phyloP scores from a whole-genome alignment of 495 filamentous ascomycete species.

The Aspergillus diversus region DNA sequence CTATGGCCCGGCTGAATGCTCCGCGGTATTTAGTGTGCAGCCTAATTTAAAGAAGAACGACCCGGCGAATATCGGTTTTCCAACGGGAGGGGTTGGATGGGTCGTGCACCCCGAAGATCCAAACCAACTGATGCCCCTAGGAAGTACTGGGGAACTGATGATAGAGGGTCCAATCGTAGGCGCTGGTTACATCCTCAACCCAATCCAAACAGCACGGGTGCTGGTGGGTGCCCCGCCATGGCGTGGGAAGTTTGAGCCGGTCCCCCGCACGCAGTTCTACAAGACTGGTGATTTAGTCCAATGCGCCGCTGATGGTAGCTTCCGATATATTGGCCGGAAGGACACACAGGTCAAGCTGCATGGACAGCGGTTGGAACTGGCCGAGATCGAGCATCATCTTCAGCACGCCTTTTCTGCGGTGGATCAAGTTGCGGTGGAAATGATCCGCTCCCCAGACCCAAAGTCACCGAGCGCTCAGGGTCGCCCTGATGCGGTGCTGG shows the following conservation, averaged over 20 bases:
- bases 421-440: slow-evolving; percentile 33
- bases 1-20: slow-evolving; percentile 26
- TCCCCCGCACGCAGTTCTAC: slow-evolving; percentile 38
- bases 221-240: slow-evolving; percentile 44
- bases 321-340: slow-evolving; percentile 53
- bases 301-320: slow-evolving; percentile 44
- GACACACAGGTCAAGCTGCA: slow-evolving; percentile 60
- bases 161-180: slow-evolving; percentile 62
- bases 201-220: slow-evolving; percentile 39
- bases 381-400: slow-evolving; percentile 44
- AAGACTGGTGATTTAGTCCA: slow-evolving; percentile 52
- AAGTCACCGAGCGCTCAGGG: slow-evolving; percentile 18
- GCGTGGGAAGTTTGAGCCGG: slow-evolving; percentile 20
- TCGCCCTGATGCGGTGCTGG: background rate
- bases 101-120: slow-evolving; percentile 57
- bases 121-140: slow-evolving; percentile 55
- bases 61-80: slow-evolving; percentile 26
- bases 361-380: slow-evolving; percentile 57
- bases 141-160: slow-evolving; percentile 60
- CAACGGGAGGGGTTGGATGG: slow-evolving; percentile 43
- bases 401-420: slow-evolving; percentile 3
- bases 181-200: slow-evolving; percentile 52
- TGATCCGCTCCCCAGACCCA: slow-evolving; percentile 31
- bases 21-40: slow-evolving; percentile 3
- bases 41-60: slow-evolving; percentile 1